Base-by-base conservation (phyloP, 352 stramenopile genomes). In the Pythium phragmitis region DNA sequence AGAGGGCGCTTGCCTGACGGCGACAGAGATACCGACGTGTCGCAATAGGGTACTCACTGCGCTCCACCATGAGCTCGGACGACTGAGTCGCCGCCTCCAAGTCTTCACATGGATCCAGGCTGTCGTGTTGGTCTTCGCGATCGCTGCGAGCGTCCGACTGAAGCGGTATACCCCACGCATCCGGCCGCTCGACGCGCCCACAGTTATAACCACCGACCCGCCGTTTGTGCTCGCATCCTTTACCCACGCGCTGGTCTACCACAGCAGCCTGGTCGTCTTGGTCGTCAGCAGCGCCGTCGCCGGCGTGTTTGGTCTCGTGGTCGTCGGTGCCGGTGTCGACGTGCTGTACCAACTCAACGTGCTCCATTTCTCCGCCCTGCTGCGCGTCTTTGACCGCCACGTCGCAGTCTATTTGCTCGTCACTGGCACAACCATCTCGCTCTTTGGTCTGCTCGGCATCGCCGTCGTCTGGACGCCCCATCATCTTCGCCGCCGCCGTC, bases 331-430 rank as follows among this genome's bases (percentile, higher is more conserved):
- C 1, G 82, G 82, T 2, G 14, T 88, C 13, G 84, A 92, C 54
- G 65, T 74, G 0, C 65, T 90, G 43, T 83, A 82, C 14, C 68
- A 88, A 33, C 72, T 90, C 45, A 92, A 90, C 53, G 73, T 93
- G 33, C 67, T 91, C 14, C 80, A 88, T 49, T 50, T 90, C 1
- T 86, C 84, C 47, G 78, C 79, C 28, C 30, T 90, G 28, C 50
- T 91, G 12, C 72, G 68, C 1, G 72, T 82, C 4, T 82, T 89
- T 48, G 79, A 89, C 46, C 77, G 72, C 14, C 69, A 75, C 39
- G 54, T 89, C 36, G 79, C 77, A 6, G 58, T 80, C 0, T 89
- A 89, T 30, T 56, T 90, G 23, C 58, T 87, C 2, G 41, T 57
- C 2, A 55, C 77, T 5, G 84, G 84, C n/a, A 63, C 60, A 7